Base-by-base conservation (phyloP, 2,329 filamentous ascomycete species). In the Colletotrichum sp. region DNA sequence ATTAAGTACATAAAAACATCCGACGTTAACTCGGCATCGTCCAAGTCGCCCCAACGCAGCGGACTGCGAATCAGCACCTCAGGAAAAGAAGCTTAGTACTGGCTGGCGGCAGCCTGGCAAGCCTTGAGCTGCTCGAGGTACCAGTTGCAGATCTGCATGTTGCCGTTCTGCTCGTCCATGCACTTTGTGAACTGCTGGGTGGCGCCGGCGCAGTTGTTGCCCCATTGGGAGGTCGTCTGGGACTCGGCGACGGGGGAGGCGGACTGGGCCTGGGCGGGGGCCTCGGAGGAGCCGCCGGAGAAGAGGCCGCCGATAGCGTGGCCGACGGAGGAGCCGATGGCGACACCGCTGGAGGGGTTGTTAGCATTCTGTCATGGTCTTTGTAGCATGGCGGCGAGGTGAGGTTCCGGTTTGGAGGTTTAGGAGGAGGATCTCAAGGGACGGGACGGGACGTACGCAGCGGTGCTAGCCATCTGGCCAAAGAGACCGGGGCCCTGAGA, bases 111-210 rank as follows among this genome's bases (percentile, higher is more conserved):
- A 79, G 91, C 88, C 89, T 96, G 95, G 90, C 95, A 96, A 72
- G 95, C 94, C 90, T 96, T 96, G 86, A 99, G 90, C 91, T 99
- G 96, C 86, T 99, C 97, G 81, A 99, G 89, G 86, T 99, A 99
- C 96, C 96, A 99, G 80, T 95, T 94, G 89, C 97, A 99, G 84
- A 98, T 98, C 84, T 94, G 93, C 94, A 99, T 93, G 87, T 97
- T 96, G 80, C 97, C 97, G 84, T 93, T 89, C 86, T 99, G 94
- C 83, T 99, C 95, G 86, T 99, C 96, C 93, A 99, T 94, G 91
- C 97, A 99, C 89, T 93, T 94, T 82, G 95, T 96, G 90, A 99
- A 99, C 87, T 91, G 92, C 86, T 93, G 92, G 71, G 96, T 93
- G 81, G 97, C 95, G 71, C 90, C 92, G 78, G 92, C 92, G 88